phyloP scores from a whole-genome alignment of 768 basidiomycete species.

The Hemileccinum rubropunctum region DNA sequence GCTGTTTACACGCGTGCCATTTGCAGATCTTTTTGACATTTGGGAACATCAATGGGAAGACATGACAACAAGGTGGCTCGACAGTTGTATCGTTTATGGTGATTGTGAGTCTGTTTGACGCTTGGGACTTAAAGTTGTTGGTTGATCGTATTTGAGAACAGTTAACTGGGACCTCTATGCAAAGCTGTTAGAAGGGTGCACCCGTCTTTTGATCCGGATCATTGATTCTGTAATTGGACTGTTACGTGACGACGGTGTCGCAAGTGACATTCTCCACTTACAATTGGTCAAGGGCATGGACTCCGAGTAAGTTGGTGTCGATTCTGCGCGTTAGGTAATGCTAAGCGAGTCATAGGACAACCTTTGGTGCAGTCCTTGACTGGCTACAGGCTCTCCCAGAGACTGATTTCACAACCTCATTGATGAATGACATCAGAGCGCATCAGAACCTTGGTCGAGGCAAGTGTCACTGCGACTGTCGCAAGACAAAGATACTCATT shows the following conservation, averaged over 20 bases:
- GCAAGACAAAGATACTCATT: neutral
- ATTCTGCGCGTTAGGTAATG: neutral
- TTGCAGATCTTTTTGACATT: conserved; percentile 24
- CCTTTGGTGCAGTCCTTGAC: conserved; percentile 21
- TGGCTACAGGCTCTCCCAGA: conserved; percentile 26
- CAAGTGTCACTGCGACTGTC: neutral
- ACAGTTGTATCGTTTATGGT: conserved; percentile 32
- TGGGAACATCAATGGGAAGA: conserved; percentile 27
- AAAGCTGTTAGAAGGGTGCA: conserved; percentile 40
- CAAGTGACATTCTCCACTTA: conserved; percentile 35
- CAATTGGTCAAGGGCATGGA: conserved; percentile 33
- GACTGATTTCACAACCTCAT: conserved; percentile 9
- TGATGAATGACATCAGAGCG: conserved; percentile 23
- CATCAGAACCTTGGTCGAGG: conserved; percentile 30
- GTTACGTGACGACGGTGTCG: conserved; percentile 22
- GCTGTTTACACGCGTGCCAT: neutral
- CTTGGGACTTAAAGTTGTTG: neutral
- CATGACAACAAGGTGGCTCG: conserved; percentile 18
- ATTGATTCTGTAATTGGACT: conserved; percentile 30
- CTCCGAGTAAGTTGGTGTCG: conserved; percentile 37
- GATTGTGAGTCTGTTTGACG: conserved; percentile 40
- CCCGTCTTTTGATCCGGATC: conserved; percentile 41
- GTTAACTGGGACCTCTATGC: conserved; percentile 58
- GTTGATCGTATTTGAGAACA: conserved; percentile 22
- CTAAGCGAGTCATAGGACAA: conserved; percentile 18